Evolutionary conservation across 352 stramenopile genomes (phyloP).

Genomic region (Pythium aphanidermatum): DNA sequence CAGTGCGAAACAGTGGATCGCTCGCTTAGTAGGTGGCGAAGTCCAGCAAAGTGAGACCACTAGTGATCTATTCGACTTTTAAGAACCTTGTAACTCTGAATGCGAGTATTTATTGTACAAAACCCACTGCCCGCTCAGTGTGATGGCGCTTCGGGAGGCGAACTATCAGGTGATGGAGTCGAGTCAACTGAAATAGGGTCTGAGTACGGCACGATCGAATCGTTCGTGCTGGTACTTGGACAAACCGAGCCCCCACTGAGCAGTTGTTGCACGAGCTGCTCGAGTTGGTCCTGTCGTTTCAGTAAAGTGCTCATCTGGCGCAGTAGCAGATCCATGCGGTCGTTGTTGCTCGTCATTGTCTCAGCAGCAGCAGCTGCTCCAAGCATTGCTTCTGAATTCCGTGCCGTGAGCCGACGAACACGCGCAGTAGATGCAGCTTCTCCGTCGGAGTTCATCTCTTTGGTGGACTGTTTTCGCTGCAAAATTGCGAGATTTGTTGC

Average conservation of each 20-base stretch:
- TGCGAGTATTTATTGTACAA: background rate
- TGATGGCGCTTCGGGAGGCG: no score
- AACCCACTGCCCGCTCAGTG: background rate
- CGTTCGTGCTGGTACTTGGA: no score
- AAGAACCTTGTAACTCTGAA: slow-evolving; percentile 20
- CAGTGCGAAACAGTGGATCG: slow-evolving; percentile 51
- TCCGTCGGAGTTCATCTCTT: no score
- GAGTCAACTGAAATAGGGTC: background rate
- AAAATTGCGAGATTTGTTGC: no score
- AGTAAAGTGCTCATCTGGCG: slow-evolving; percentile 25
- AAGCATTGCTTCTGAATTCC: background rate
- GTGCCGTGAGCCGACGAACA: background rate
- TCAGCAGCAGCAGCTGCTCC: no score
- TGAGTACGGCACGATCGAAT: background rate
- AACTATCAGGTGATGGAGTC: no score
- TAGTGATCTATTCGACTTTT: slow-evolving; percentile 26
- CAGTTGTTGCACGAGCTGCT: slow-evolving; percentile 28
- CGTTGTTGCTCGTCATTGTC: slow-evolving; percentile 2
- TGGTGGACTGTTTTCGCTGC: no score
- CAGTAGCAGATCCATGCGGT: slow-evolving; percentile 18
- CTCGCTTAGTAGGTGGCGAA: slow-evolving; percentile 53
- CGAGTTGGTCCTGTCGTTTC: slow-evolving; percentile 26
- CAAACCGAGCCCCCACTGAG: no score
- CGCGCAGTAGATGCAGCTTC: no score
- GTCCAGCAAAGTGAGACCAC: slow-evolving; percentile 37